phyloP scores from a whole-genome alignment of 1,284 basidiomycete genomes.

The Chondrostereum purpureum region DNA sequence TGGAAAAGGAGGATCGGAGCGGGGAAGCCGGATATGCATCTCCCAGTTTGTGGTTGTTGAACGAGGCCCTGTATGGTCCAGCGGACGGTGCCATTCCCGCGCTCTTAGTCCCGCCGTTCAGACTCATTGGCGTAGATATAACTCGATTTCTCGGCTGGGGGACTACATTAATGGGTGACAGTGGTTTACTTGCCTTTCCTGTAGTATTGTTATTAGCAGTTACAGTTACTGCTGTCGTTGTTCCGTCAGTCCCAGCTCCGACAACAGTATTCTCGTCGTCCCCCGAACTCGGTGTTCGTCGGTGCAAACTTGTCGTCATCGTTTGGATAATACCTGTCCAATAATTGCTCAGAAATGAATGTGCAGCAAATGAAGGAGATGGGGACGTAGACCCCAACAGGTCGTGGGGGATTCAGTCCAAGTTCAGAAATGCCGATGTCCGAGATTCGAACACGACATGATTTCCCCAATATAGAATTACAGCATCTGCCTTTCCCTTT shows the following conservation, averaged over 20 bases:
- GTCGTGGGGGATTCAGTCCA: too few species aligned
- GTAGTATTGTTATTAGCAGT: slow-evolving; percentile 8
- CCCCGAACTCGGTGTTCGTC: slow-evolving; percentile 28
- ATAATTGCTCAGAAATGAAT: too few species aligned
- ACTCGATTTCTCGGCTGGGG: slow-evolving; percentile 27
- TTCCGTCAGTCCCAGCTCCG: slow-evolving; percentile 4
- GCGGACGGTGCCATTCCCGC: slow-evolving; percentile 29
- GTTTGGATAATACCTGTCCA: too few species aligned
- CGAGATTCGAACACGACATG: too few species aligned
- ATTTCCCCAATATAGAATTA: too few species aligned
- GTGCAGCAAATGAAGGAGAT: too few species aligned
- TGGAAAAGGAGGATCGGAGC: slow-evolving; percentile 35
- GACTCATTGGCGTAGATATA: slow-evolving; percentile 27
- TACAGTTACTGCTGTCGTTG: background rate
- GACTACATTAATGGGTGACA: slow-evolving; percentile 13
- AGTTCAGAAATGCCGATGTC: too few species aligned
- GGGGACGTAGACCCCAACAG: too few species aligned
- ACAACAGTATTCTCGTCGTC: slow-evolving; percentile 15
- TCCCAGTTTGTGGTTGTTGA: slow-evolving; percentile 25
- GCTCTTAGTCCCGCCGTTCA: slow-evolving; percentile 12
- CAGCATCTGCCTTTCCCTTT: too few species aligned
- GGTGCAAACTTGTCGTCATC: slow-evolving; percentile 20
- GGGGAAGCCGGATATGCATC: slow-evolving; percentile 34
- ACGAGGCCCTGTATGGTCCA: slow-evolving; percentile 32
- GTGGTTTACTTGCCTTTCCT: slow-evolving; percentile 9